Percentiles rank a stretch among this genome's conserved stretches.
phyloP scores from a whole-genome alignment of 345 rosid genomes.

The Lepidium sativum region DNA sequence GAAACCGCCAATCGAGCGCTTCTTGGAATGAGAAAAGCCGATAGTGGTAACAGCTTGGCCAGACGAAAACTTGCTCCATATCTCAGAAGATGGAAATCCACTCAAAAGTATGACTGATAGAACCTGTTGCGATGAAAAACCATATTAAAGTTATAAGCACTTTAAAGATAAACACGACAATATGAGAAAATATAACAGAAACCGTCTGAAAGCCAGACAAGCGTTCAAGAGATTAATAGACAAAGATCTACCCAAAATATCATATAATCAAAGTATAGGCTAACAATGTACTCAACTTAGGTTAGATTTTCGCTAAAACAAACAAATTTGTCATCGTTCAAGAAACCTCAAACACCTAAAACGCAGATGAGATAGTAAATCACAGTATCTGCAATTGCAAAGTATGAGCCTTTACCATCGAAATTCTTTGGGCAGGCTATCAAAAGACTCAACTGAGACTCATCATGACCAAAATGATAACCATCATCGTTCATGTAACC shows the following conservation, averaged over 20 bases:
- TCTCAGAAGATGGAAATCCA: slow-evolving; percentile 31
- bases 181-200: background rate
- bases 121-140: slow-evolving; percentile 37
- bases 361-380: background rate
- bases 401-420: background rate
- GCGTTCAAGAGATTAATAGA: background rate
- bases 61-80: slow-evolving; percentile 64
- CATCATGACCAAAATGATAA: background rate
- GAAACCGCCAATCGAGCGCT: slow-evolving; percentile 92
- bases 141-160: background rate
- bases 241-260: background rate
- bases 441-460: background rate
- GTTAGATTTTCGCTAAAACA: background rate
- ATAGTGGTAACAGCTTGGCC: slow-evolving; percentile 59
- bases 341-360: background rate
- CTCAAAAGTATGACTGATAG: slow-evolving; percentile 39
- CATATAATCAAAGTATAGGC: background rate
- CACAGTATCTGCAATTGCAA: background rate
- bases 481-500: background rate
- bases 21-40: slow-evolving; percentile 68
- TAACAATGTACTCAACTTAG: background rate
- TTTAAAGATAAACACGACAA: background rate
- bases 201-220: background rate
- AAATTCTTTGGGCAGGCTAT: background rate
- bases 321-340: background rate